Conservation (phyloP, 805 yeast species). For the Ogataea thermomethanolica region DNA sequence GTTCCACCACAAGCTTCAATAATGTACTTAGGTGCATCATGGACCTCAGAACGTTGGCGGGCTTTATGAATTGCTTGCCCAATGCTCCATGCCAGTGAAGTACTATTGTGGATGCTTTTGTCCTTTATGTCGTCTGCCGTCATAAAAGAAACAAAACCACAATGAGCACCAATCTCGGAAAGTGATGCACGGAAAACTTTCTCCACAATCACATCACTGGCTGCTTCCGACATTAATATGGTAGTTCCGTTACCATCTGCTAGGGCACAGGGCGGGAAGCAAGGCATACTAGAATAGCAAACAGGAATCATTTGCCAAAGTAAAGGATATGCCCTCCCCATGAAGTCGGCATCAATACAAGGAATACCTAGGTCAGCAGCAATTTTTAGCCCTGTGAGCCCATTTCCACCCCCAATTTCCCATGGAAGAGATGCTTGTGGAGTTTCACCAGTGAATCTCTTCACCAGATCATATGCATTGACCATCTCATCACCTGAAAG, state of each 20-base stretch:
- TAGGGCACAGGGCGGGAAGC: conserved; percentile 28
- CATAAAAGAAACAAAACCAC: conserved; percentile 27
- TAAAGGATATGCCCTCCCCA: conserved; percentile 49
- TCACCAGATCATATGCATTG: conserved; percentile 28
- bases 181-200: conserved; percentile 38
- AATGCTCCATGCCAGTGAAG: conserved; percentile 43
- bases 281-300: conserved; percentile 41
- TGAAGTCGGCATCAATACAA: conserved; percentile 39
- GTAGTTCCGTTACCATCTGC: conserved; percentile 42
- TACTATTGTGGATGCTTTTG: conserved; percentile 33
- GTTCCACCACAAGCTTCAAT: conserved; percentile 36
- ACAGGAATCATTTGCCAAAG: conserved; percentile 37
- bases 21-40: conserved; percentile 31
- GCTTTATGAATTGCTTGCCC: conserved; percentile 40
- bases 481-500: conserved; percentile 37
- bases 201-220: conserved; percentile 34
- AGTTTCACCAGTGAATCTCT: conserved; percentile 25
- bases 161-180: conserved; percentile 38
- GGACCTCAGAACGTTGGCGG: conserved; percentile 33
- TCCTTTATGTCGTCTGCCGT: conserved; percentile 7
- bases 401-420: conserved; percentile 46
- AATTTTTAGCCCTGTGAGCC: conserved; percentile 31
- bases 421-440: conserved; percentile 35
- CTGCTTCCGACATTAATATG: conserved; percentile 31
- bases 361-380: conserved; percentile 20